Conservation (phyloP, 2,329 filamentous ascomycete species). For the Biscogniauxia sp. region DNA sequence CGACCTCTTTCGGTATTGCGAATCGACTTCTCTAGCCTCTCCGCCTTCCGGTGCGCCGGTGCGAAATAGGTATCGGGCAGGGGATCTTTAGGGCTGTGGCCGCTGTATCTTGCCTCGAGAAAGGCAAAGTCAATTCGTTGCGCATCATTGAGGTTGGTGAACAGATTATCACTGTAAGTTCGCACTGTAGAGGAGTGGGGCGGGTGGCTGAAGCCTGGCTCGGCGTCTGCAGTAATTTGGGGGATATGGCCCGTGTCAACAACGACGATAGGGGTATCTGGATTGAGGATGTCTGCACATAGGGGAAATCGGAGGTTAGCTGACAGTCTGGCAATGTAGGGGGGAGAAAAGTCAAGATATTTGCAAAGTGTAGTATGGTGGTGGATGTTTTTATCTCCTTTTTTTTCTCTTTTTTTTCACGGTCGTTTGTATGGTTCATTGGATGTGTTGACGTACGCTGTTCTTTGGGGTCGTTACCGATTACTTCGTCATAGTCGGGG, state of each 20-base stretch:
- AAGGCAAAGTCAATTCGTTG: slow-evolving; percentile 57
- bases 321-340: slow-evolving; percentile 6
- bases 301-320: slow-evolving; percentile 5
- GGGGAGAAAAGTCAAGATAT: no score
- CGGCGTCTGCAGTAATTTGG: slow-evolving; percentile 38
- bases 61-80: slow-evolving; percentile 55
- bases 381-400: no score
- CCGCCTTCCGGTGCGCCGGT: slow-evolving; percentile 55
- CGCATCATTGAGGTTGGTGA: slow-evolving; percentile 54
- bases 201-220: slow-evolving; percentile 29
- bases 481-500: slow-evolving; percentile 89
- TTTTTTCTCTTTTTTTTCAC: no score
- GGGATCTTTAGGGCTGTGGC: slow-evolving; percentile 48
- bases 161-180: slow-evolving; percentile 55
- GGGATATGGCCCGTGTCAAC: slow-evolving; percentile 50
- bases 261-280: slow-evolving; percentile 71
- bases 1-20: slow-evolving; percentile 63
- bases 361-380: no score
- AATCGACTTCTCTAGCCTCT: slow-evolving; percentile 60
- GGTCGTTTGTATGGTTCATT: background rate
- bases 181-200: slow-evolving; percentile 41
- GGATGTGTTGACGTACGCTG: slow-evolving; percentile 56
- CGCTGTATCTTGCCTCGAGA: slow-evolving; percentile 45
- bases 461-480: slow-evolving; percentile 79
- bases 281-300: slow-evolving; percentile 64